Base-by-base conservation (phyloP, 1,284 basidiomycete species). In the Mycocalia duriaeana region DNA sequence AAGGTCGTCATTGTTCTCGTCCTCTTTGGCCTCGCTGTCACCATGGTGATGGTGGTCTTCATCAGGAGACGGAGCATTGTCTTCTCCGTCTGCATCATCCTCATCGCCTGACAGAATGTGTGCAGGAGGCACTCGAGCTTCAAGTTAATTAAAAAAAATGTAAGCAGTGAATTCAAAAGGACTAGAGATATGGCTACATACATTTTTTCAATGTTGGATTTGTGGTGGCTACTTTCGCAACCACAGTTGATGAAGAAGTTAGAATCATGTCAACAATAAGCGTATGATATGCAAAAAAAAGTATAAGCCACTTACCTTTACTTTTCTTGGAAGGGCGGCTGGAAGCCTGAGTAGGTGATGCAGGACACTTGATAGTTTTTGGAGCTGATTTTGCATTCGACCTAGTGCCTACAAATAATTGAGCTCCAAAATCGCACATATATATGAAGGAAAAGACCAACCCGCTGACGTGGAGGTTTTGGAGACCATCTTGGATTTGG, bases 211-310 rank as follows among this genome's bases (percentile, higher is more conserved):
- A n/a, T n/a, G 8, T 31, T 31, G 28, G n/a, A 31, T 8, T 31
- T 8, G 8, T n/a, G 8, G 28, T 31, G 28, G 28, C 28, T 31
- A 31, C n/a, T n/a, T n/a, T n/a, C n/a, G n/a, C n/a, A n/a, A n/a
- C n/a, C n/a, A n/a, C n/a, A n/a, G n/a, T n/a, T n/a, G n/a, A n/a
- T n/a, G n/a, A n/a, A n/a, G n/a, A n/a, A n/a, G n/a, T n/a, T n/a
- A 19, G 56, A 54, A 31, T 31, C 28, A 31, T 31, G 28, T 31
- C 9, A 31, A 31, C 28, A 31, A 31, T 9, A 31, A 31, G 28
- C 28, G 8, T 31, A n/a, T 31, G 28, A n/a, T 9, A n/a, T 31
- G 28, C 28, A 9, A 31, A 31, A n/a, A 31, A n/a, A 9, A n/a
- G n/a, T 31, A 31, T 31, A 31, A 31, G n/a, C n/a, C 28, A 31